Evolutionary conservation across 2,329 filamentous ascomycete genomes (phyloP).

Genomic region (Huntiella omanensis): DNA sequence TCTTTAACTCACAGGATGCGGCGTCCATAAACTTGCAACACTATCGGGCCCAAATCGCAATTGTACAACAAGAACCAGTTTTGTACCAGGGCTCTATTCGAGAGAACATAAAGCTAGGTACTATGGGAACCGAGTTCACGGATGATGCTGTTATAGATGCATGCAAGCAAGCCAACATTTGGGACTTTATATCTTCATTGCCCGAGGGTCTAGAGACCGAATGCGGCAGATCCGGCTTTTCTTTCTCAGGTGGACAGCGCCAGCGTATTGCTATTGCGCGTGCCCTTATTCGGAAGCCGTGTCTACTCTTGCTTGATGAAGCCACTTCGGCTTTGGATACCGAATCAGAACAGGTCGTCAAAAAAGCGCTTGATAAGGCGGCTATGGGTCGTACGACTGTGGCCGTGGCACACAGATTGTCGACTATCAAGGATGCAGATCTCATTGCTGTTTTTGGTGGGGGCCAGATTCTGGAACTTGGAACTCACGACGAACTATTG

Average conservation of each 20-base stretch:
- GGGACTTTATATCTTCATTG: constrained; percentile 34
- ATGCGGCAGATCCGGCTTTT: constrained; percentile 48
- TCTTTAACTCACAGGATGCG: constrained; percentile 17
- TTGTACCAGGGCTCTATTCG: constrained; percentile 32
- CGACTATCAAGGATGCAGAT: constrained; percentile 38
- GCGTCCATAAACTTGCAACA: constrained; percentile 16
- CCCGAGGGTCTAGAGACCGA: constrained; percentile 42
- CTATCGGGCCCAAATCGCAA: constrained; percentile 20
- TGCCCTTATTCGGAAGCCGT: constrained; percentile 46
- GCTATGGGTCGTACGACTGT: constrained; percentile 31
- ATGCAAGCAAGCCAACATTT: constrained; percentile 34
- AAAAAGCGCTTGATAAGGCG: constrained; percentile 36
- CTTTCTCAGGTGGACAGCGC: constrained; percentile 53
- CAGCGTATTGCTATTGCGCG: constrained; percentile 57
- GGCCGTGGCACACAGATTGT: constrained; percentile 43
- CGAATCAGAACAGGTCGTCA: constrained; percentile 45
- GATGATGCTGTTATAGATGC: constrained; percentile 27
- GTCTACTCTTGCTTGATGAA: constrained; percentile 53
- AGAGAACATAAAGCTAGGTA: constrained; percentile 35
- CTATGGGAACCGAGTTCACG: constrained; percentile 13
- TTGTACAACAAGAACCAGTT: constrained; percentile 24
- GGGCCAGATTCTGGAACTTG: constrained; percentile 37
- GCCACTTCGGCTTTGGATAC: constrained; percentile 48
- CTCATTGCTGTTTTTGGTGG: constrained; percentile 43
- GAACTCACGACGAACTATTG: constrained; percentile 42